Evolutionary conservation across 495 filamentous ascomycete genomes (phyloP), one percentile per base, ranked within the genome.

Genomic region (Pseudevernia furfuracea): DNA sequence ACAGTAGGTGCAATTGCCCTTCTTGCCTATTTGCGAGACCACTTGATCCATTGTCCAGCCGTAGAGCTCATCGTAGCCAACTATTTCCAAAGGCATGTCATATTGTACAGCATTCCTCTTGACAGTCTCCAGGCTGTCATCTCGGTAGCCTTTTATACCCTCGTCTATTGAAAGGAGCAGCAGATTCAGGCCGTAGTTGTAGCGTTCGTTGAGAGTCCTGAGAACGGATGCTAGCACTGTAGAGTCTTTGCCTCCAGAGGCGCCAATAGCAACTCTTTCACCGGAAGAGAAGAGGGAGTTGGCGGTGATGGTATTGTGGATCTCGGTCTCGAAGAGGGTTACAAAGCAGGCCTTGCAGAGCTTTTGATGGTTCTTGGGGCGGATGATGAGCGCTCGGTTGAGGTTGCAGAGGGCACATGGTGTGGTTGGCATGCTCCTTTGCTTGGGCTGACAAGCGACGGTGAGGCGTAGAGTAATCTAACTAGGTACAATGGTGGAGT

Each of bases 11-110:
- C 94, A 98, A 75, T 97, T 98, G 44, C 95, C 95, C 76, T 96
- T 97, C 75, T 97, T 97, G 34, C 95, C 95, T 59, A 97, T 89
- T 63, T 94, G 89, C 70, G 88, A 86, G 4, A 98, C 94, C 17
- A 98, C 94, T 69, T 97, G 89, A 74, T 98, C 94, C 94, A 98
- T 98, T 14, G 92, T 97, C 94, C 94, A 98, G 4, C 95, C 94
- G 73, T 97, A 98, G 7, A 98, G 80, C 73, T 97, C 93, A 44
- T 85, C 87, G 73, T 98, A 98, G 52, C 93, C 89, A 34, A 98
- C 84, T 56, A 98, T 94, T 69, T 87, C 87, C 39, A 98, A 79
- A 3, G 89, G 84, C 89, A 98, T 93, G 17, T 86, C 83, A 73
- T 96, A 96, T 73, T 97, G 92, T 17, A 81, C 71, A 3, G 92